Evolutionary conservation across 1,284 basidiomycete genomes (phyloP).

Genomic region (Leccinum solheimii): DNA sequence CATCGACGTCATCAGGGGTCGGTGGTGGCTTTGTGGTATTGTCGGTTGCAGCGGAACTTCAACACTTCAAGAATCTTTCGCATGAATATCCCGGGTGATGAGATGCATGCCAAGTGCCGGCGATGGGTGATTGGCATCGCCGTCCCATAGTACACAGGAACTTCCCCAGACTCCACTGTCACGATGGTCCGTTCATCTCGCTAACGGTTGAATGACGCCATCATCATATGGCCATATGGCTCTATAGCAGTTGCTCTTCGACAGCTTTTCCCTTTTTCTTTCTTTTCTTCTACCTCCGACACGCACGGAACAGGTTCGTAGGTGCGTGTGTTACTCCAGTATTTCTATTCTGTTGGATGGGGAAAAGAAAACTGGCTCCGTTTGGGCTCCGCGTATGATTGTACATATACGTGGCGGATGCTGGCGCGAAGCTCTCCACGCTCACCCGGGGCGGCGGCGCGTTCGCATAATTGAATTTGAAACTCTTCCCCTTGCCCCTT

Average conservation of each 20-base stretch:
- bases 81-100: neutral
- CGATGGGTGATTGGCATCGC: neutral
- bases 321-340: neutral
- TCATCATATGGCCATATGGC: neutral
- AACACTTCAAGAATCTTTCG: neutral
- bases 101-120: no score
- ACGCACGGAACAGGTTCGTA: slow-evolving; percentile 1
- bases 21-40: neutral
- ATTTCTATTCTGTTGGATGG: neutral
- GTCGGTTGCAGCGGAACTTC: neutral
- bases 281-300: slow-evolving; percentile 1
- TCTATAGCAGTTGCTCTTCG: neutral
- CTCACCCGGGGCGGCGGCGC: neutral
- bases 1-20: slow-evolving; percentile 22
- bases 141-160: slow-evolving; percentile 2
- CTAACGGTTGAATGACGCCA: slow-evolving; percentile 15
- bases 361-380: neutral
- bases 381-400: neutral
- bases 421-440: slow-evolving; percentile 3
- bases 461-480: neutral
- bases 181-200: slow-evolving; percentile 10
- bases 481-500: neutral
- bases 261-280: neutral
- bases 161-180: slow-evolving; percentile 1
- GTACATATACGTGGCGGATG: slow-evolving; percentile 11